Base-by-base conservation (phyloP, 2,329 filamentous ascomycete genomes). In the Claviceps sorghi region DNA sequence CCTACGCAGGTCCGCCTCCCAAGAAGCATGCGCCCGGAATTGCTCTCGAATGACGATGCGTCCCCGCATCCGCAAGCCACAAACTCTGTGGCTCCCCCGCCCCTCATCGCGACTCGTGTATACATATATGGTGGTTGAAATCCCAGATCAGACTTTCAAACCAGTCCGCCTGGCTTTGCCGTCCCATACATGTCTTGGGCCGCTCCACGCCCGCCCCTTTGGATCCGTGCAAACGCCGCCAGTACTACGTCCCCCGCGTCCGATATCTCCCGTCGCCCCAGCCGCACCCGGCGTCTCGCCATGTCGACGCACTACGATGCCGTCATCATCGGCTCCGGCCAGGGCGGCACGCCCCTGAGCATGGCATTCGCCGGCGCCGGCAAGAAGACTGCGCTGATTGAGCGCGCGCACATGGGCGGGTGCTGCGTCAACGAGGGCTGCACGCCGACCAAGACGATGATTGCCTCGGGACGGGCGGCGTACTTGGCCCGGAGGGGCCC, bases 371-470 rank as follows among this genome's bases (percentile, higher is more conserved):
- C 71, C 13, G 64, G 69, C 32, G 66, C 72, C 3, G 69, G 69
- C 30, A 65, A 67, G 17, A 70, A 68, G 49, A 72, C 72, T 0
- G 69, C 69, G 6, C 62, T 78, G 29, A 63, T 78, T 50, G 76
- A 78, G 57, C 63, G 68, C n/a, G 54, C 65, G 0, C 67, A 74
- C 51, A 64, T 79, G 2, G 75, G 73, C n/a, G 76, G 75, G 11
- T 75, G 71, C 52, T 78, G 75, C 56, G 64, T 78, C 51, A 78
- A 78, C 52, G 73, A 74, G 55, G 76, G 76, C 4, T 79, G 76
- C 57, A 78, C 76, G 11, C 76, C 76, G 0, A 78, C 76, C 21
- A 79, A 79, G 60, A 78, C 76, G 9, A 72, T 79, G 69, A 72
- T 79, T 48, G 70, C 76, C 3, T 75, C 72, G 21, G 76, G 73